Evolutionary conservation across 2,329 filamentous ascomycete species (phyloP), one percentile per base, ranked within the genome.

Genomic region (Penicillium sp.): DNA sequence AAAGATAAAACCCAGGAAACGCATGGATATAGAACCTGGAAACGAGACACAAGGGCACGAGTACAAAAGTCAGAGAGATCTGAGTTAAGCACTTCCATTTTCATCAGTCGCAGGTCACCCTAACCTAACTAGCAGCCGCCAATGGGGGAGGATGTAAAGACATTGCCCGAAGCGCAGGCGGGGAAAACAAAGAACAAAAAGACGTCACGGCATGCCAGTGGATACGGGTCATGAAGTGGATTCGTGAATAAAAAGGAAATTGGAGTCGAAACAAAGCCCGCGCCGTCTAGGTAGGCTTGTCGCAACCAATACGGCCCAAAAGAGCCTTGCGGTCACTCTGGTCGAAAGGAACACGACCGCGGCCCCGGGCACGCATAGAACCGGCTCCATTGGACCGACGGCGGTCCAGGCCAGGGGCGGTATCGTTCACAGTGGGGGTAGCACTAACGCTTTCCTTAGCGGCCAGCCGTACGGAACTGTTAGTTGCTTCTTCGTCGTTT

Each of bases 261-360:
- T 4, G 24, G 24, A 43, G 42, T 46, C 29, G 41, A 16, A 45
- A 53, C 38, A 44, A 45, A 47, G 42, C 26, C 23, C 15, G 23
- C 38, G 23, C 38, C 8, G 10, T 45, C 45, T 65, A 69, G 31
- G 69, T 71, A 24, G 70, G 87, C 78, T 90, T 90, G 71, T 91
- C 88, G 70, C 89, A 94, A 45, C 89, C 89, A 65, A 94, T 94
- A 48, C 89, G 80, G 42, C 88, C 88, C 48, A 94, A 79, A 60
- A 94, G 76, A 70, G 92, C 89, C 77, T 93, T 94, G 31, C 70
- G 68, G 44, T 75, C 73, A 56, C 69, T 72, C 51, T 71, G 71
- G 42, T 74, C 71, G 47, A 74, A 66, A 29, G 65, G 70, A 43
- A 73, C 68, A 31, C 70, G 66, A 33, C 71, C 70, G 34, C 71